Evolutionary conservation across 352 stramenopile species (phyloP).

Genomic region (Globisporangium megalacanthum): DNA sequence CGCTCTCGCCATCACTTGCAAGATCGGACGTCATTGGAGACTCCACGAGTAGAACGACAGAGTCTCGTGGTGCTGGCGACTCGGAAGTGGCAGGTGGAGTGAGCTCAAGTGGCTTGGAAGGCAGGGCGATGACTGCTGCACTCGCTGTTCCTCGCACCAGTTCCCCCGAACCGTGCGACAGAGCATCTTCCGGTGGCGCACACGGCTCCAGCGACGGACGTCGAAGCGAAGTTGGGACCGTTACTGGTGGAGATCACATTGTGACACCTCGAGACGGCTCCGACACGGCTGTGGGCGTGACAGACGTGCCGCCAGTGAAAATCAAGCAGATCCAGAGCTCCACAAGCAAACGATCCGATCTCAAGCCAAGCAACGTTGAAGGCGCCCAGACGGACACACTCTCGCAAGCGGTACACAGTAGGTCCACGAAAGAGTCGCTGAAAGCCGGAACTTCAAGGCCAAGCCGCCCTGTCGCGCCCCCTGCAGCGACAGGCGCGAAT

Average conservation of each 20-base stretch:
- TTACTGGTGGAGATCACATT: not conserved
- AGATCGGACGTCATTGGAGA: no score
- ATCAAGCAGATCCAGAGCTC: not conserved
- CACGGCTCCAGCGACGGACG: not conserved
- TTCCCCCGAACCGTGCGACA: no score
- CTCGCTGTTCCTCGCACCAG: no score
- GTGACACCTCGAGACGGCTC: not conserved
- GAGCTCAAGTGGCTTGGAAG: no score
- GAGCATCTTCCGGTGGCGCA: no score
- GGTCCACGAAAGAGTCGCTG: not conserved
- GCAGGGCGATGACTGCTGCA: no score
- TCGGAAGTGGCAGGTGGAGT: no score
- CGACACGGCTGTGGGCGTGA: not conserved
- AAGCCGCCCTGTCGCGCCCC: not conserved
- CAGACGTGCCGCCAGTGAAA: not conserved
- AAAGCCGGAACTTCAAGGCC: not conserved
- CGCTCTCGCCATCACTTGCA: no score
- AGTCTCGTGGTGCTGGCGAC: no score
- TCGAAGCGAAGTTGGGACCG: not conserved
- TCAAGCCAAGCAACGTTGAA: not conserved
- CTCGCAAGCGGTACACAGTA: no score
- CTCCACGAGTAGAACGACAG: no score
- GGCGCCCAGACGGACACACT: no score
- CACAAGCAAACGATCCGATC: not conserved
- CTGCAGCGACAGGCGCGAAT: not conserved